Evolutionary conservation across 139 green algal species (phyloP), one percentile per base, ranked within the genome.

Genomic region (Volvox reticuliferus): DNA sequence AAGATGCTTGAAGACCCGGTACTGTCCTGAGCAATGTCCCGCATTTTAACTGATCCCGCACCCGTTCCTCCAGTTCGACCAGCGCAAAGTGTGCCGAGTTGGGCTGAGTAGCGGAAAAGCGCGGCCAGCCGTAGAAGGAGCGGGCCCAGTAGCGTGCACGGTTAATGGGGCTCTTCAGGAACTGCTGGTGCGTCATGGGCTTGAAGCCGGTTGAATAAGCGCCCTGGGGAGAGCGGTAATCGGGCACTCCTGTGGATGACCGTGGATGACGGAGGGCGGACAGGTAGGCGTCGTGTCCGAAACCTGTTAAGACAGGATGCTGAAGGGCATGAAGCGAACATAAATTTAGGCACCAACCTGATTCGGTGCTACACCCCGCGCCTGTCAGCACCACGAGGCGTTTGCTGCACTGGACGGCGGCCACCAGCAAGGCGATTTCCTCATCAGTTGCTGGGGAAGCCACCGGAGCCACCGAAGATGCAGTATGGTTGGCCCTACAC

Each of bases 121-220:
- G 88, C 36, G 94, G 89, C 97, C 97, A 99, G 22, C 98, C 98
- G 2, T 96, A 95, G 93, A 97, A 96, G 87, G 89, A 96, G n/a
- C 98, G 95, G 26, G 96, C 95, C 97, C 97, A 99, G 93, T 99
- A 99, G 30, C 98, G 94, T 1, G 93, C 85, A 0, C 95, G 88
- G 36, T 93, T 94, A 24, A 92, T 89, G 1, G 92, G 65, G 17
- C 92, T 94, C 1, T 93, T 86, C 94, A 99, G 96, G 80, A 99
- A 99, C 93, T 98, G 94, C 93, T 92, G 97, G 88, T 99, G 97
- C 0, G 97, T 99, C 97, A 99, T 99, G 12, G 98, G 98, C 91
- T 98, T 98, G 93, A 98, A 99, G n/a, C 97, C 92, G 63, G 95
- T 97, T 63, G 92, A 96, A 94, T 99, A 99, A 0, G 98, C 98